Evolutionary conservation across 768 basidiomycete genomes (phyloP), one percentile per base, ranked within the genome.

Genomic region (Lactarius trivialis): DNA sequence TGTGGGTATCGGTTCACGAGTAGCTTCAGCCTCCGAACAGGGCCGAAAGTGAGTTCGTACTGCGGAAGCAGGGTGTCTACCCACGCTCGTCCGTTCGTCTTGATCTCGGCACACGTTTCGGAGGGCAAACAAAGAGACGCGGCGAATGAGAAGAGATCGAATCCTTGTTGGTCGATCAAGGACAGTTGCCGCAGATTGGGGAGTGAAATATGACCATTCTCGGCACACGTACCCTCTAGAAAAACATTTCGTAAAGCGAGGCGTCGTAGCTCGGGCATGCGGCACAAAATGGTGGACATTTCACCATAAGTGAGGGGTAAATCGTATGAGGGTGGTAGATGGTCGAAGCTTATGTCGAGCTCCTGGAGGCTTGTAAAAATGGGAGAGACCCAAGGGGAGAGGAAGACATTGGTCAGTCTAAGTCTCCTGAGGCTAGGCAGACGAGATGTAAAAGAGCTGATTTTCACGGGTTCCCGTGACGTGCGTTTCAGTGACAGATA

Each of bases 21-120:
- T 6, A 61, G 34, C 32, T 50, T 50, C 36, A 61, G 54, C n/a
- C 60, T 60, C 48, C 60, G 53, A 14, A 60, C 28, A 7, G 60
- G 60, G 19, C 54, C 60, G 11, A 55, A 61, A 12, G 48, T 41
- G 21, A 21, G 28, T 7, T 56, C 60, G 12, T 50, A 56, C 17
- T 50, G 60, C 9, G 54, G 49, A 24, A 56, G 28, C 0, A 50
- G 15, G 12, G 28, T 21, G 21, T 39, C 33, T 9, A 28, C n/a
- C 48, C 55, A 56, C 12, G 17, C 30, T 12, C 14, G 33, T 11
- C 49, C 45, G 26, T 33, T 55, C 15, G 54, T 50, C 17, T 37
- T 49, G 28, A 61, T 50, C 48, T 61, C 54, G 19, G 55, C 30
- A 21, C 60, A 56, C 4, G 55, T 34, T 24, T 30, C 17, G 11